Base-by-base conservation (phyloP, 2,329 filamentous ascomycete species). In the Chrysoporthe austroafricana region DNA sequence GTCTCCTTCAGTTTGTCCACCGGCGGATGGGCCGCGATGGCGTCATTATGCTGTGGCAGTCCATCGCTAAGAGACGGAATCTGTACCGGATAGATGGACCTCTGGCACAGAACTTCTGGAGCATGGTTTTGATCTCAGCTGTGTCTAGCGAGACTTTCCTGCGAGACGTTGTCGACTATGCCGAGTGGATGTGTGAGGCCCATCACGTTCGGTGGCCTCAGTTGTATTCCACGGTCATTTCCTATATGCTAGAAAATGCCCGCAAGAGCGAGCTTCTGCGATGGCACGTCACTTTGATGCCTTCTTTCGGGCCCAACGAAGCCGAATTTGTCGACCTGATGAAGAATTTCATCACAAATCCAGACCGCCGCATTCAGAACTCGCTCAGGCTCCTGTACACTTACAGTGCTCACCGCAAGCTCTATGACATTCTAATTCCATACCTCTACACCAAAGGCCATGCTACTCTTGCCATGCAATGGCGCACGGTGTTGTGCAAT, bases 351-450 rank as follows among this genome's bases (percentile, higher is more conserved):
- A 78, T 81, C 50, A 66, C 74, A 18, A 78, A 83, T 60, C 69
- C 74, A 5, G 77, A 79, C 39, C 72, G 76, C 3, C 71, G 75
- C 32, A 73, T 80, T 60, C 79, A 83, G 57, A 75, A 76, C 11
- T 78, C 78, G 2, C 75, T 88, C 8, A 77, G 76, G 54, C 74
- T 77, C 16, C 75, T 88, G 11, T 88, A 88, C 69, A 73, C 78
- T 9, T 77, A 78, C 21, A 83, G 79, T 58, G 73, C 72, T 2
- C 77, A 83, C 58, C 83, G 79, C 54, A 70, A 74, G 13, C 71
- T 87, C 0, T 88, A 88, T 72, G 85, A 87, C 70, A 74, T 77
- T 26, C 66, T 88, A 8, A 79, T 88, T n/a, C 84, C 86, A 3
- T 75, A 81, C 62, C 76, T 88, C 1, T 87, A 83, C 71, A 74